phyloP scores from a whole-genome alignment of 768 basidiomycete genomes.

The Russula lepida region DNA sequence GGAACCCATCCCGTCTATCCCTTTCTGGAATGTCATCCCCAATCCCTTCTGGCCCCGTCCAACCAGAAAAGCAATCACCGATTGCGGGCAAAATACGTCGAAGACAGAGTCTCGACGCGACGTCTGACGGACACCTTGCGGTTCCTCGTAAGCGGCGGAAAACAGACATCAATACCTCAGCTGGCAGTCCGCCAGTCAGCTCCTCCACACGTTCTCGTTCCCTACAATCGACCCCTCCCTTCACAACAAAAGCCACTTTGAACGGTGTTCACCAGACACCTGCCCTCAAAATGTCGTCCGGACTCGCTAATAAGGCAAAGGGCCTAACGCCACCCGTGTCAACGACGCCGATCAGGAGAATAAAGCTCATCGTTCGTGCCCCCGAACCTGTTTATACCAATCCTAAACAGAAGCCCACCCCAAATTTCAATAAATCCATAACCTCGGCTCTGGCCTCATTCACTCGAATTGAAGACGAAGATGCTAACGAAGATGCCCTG shows the following conservation, averaged over 20 bases:
- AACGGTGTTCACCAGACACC: conserved; percentile 5
- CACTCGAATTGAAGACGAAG: conserved; percentile 41
- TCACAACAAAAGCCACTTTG: not conserved
- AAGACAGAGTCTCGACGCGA: conserved; percentile 8
- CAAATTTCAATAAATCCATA: conserved; percentile 48
- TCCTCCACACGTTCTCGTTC: not conserved
- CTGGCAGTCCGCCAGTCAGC: not conserved
- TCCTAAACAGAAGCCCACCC: conserved; percentile 57
- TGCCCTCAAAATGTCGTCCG: not conserved
- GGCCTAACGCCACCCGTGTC: conserved; percentile 9
- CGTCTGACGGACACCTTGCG: conserved; percentile 3
- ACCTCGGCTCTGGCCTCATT: conserved; percentile 55
- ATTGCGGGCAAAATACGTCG: not conserved
- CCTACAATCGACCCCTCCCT: not conserved
- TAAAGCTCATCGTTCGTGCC: conserved; percentile 57
- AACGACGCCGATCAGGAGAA: conserved; percentile 45
- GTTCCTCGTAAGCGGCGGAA: conserved; percentile 20
- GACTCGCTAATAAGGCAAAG: not conserved
- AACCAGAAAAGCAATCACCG: not conserved
- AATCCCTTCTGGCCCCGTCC: conserved; percentile 1
- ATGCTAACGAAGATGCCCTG: conserved; percentile 35
- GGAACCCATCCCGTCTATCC: not conserved
- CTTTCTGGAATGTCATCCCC: not conserved
- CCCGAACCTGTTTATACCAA: conserved; percentile 55
- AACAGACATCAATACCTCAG: conserved; percentile 1